Evolutionary conservation across 768 basidiomycete species (phyloP).

Genomic region (Rhizopogon rudus): DNA sequence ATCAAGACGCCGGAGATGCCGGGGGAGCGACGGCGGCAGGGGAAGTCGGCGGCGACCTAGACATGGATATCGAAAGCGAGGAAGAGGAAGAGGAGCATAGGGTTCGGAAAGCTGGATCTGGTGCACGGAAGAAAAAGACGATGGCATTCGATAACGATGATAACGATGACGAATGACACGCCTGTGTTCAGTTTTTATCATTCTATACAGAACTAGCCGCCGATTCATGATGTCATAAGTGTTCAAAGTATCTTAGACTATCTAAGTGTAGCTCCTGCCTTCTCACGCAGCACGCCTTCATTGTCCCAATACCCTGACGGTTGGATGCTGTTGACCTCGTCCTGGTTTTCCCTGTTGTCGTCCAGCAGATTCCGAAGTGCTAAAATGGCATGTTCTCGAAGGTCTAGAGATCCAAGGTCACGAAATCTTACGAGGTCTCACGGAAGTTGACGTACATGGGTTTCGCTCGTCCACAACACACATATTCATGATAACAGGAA

Average conservation of each 20-base stretch:
- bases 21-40: constrained; percentile 5
- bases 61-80: constrained; percentile 75
- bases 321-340: constrained; percentile 67
- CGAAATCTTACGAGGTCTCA: background rate
- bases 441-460: constrained; percentile 63
- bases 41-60: constrained; percentile 34
- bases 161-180: constrained; percentile 57
- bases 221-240: background rate
- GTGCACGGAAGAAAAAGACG: constrained; percentile 51
- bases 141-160: constrained; percentile 58
- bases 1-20: constrained; percentile 26
- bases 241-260: constrained; percentile 9
- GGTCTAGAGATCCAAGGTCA: constrained; percentile 33
- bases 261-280: constrained; percentile 28
- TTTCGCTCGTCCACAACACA: constrained; percentile 90
- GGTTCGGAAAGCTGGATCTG: constrained; percentile 51
- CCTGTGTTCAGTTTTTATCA: background rate
- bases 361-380: constrained; percentile 75
- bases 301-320: constrained; percentile 57
- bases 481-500: constrained; percentile 80
- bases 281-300: constrained; percentile 45
- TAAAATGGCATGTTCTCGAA: constrained; percentile 91
- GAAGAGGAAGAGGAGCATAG: constrained; percentile 66
- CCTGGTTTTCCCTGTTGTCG: constrained; percentile 76
- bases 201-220: background rate